Conservation (phyloP, 2,329 filamentous ascomycete genomes). For the Sclerotiophoma versabilis region DNA sequence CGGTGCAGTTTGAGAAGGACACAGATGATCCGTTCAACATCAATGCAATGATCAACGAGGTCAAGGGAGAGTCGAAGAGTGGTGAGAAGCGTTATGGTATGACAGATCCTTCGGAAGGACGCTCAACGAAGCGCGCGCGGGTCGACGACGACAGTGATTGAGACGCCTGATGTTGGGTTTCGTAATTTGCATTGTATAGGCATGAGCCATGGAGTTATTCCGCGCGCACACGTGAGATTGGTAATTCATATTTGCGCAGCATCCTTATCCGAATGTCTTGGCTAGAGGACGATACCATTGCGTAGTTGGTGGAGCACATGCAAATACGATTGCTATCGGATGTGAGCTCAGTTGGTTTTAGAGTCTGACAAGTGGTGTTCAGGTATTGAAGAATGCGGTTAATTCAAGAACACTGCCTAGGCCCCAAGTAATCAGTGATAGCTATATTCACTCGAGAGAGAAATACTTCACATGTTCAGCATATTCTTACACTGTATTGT, state of each 20-base stretch:
- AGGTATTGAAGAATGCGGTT: neutral
- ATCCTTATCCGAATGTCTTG: slow-evolving; percentile 8
- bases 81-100: slow-evolving; percentile 79
- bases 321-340: slow-evolving; percentile 2
- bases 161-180: neutral
- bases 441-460: too few species aligned
- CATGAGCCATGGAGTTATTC: slow-evolving; percentile 8
- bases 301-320: slow-evolving; percentile 1
- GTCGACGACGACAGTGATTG: slow-evolving; percentile 72
- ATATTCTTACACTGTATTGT: neutral
- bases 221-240: slow-evolving; percentile 5
- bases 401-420: neutral
- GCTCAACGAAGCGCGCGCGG: slow-evolving; percentile 72
- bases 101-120: slow-evolving; percentile 63
- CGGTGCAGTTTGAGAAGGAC: slow-evolving; percentile 96
- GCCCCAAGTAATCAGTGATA: neutral
- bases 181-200: slow-evolving; percentile 3
- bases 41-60: slow-evolving; percentile 89
- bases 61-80: slow-evolving; percentile 63
- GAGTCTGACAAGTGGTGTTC: neutral
- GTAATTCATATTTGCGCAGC: neutral
- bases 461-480: neutral
- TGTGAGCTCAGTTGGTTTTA: neutral
- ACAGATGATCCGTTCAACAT: slow-evolving; percentile 88
- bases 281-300: slow-evolving; percentile 2